Base-by-base conservation (phyloP, 2,329 filamentous ascomycete genomes). In the Sporothrix luriei region DNA sequence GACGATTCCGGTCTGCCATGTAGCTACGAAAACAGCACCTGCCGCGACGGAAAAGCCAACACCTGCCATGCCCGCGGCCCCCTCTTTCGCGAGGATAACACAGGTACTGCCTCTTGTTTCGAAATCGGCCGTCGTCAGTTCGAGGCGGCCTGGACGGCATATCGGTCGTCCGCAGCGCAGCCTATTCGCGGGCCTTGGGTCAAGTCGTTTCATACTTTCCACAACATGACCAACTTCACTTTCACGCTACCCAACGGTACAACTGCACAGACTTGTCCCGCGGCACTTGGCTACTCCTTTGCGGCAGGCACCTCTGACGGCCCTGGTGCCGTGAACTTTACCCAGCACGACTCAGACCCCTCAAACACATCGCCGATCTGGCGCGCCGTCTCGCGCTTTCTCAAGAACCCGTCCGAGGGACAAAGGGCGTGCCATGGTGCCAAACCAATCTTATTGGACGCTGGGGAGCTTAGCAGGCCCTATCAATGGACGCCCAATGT, bases 401-500 rank as follows among this genome's bases (percentile, higher is more conserved):
- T 97, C 16, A 91, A 92, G 68, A 83, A 84, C 26, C 93, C 94
- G 0, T 87, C 85, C 0, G 79, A 87, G 5, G 84, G 88, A 70
- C 94, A 97, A 77, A 84, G 84, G 69, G 83, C 82, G 0, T 98
- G 94, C 75, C 94, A 98, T 74, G 84, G 83, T 29, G 87, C 90
- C 0, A 97, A 98, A 77, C 91, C 92, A 0, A 90, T 98, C 69
- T 83, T 98, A 0, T 85, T 98, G 1, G 94, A 97, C 74, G 92
- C 97, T 1, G 94, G 94, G 51, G 90, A 93, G 76, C 86, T 93
- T n/a, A 82, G 83, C 3, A 80, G 80, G 11, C 94, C 94, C 0
- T 97, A 97, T 78, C 82, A 87, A 7, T 98, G 94, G 94, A 89
- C 91, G 0, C 92, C 94, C 0, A 97, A 97, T 74, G 88, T 97